These are phyloP conservation scores for Endocarpon pusillum DNA, from an alignment of 495 filamentous ascomycete species.

Conservation along the genomic window DNA sequence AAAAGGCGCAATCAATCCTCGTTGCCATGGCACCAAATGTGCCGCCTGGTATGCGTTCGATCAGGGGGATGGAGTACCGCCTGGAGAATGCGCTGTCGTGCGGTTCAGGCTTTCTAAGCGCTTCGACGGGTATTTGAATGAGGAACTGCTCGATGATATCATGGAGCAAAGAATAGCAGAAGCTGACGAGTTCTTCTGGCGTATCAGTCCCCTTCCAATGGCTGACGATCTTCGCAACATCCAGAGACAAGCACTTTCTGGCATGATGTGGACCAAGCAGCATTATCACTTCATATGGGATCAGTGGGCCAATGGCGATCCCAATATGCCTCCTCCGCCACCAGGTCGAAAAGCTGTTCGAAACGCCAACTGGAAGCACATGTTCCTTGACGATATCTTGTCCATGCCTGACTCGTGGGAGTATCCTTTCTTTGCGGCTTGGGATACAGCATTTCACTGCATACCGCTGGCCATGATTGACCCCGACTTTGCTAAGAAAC, in stretches of 20 bases:
- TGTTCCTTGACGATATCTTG: slow-evolving; percentile 83
- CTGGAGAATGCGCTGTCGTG: slow-evolving; percentile 87
- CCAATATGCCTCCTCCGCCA: slow-evolving; percentile 64
- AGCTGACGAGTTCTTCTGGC: slow-evolving; percentile 89
- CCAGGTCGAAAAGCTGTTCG: slow-evolving; percentile 62
- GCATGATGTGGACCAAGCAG: slow-evolving; percentile 98
- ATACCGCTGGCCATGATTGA: slow-evolving; percentile 94
- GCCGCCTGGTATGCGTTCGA: slow-evolving; percentile 88
- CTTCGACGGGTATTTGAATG: slow-evolving; percentile 62
- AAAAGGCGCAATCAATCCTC: slow-evolving; percentile 65
- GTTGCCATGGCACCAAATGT: slow-evolving; percentile 66
- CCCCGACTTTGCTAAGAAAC: slow-evolving; percentile 93
- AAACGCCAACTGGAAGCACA: slow-evolving; percentile 81
- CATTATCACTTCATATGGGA: slow-evolving; percentile 95
- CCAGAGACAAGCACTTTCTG: slow-evolving; percentile 80
- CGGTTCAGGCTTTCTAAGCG: slow-evolving; percentile 73
- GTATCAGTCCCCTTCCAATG: slow-evolving; percentile 87
- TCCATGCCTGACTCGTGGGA: slow-evolving; percentile 99
- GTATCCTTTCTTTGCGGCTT: slow-evolving; percentile 95
- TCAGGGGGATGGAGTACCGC: slow-evolving; percentile 66
- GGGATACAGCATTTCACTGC: slow-evolving; percentile 94
- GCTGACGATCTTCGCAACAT: slow-evolving; percentile 87
- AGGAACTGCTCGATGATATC: slow-evolving; percentile 81
- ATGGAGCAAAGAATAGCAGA: slow-evolving; percentile 73
- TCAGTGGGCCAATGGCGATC: slow-evolving; percentile 79